Conservation (phyloP, 495 filamentous ascomycete species). For the Penicillium pulvis region DNA sequence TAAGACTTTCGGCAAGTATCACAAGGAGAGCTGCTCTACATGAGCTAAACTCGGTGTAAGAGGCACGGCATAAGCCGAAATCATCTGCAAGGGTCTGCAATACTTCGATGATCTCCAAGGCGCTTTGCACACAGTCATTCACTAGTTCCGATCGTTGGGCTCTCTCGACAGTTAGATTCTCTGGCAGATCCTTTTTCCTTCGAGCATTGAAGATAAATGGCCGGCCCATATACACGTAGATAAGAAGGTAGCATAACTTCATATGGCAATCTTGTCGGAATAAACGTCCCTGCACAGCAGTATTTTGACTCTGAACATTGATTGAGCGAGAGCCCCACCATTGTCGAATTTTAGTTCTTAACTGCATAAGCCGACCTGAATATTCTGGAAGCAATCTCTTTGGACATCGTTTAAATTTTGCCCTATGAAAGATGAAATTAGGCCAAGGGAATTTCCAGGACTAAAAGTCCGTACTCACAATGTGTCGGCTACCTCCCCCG, state of each 20-base stretch:
- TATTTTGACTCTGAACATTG: slow-evolving; percentile 36
- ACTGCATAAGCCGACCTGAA: slow-evolving; percentile 37
- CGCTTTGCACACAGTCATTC: slow-evolving; percentile 47
- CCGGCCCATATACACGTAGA: slow-evolving; percentile 47
- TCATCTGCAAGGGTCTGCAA: slow-evolving; percentile 44
- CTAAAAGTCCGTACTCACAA: slow-evolving; percentile 32
- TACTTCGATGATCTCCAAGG: slow-evolving; percentile 44
- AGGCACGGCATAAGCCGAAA: slow-evolving; percentile 47
- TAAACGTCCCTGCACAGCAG: slow-evolving; percentile 32
- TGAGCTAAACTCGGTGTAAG: slow-evolving; percentile 51
- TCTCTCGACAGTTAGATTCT: slow-evolving; percentile 21
- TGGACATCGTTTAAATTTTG: slow-evolving; percentile 38
- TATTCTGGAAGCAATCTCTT: slow-evolving; percentile 39
- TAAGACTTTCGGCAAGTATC: slow-evolving; percentile 47
- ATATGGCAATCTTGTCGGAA: slow-evolving; percentile 48
- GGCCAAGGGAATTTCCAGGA: background rate
- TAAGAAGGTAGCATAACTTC: slow-evolving; percentile 47
- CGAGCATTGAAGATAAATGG: slow-evolving; percentile 46
- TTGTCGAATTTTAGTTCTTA: slow-evolving; percentile 37
- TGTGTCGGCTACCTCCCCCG: slow-evolving; percentile 42
- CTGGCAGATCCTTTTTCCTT: slow-evolving; percentile 16
- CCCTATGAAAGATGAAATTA: slow-evolving; percentile 5
- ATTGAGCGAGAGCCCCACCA: slow-evolving; percentile 47
- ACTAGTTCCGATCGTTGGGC: slow-evolving; percentile 39
- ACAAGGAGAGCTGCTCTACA: slow-evolving; percentile 52